Base-by-base conservation (phyloP, 805 yeast genomes). In the Candida sithepensis region DNA sequence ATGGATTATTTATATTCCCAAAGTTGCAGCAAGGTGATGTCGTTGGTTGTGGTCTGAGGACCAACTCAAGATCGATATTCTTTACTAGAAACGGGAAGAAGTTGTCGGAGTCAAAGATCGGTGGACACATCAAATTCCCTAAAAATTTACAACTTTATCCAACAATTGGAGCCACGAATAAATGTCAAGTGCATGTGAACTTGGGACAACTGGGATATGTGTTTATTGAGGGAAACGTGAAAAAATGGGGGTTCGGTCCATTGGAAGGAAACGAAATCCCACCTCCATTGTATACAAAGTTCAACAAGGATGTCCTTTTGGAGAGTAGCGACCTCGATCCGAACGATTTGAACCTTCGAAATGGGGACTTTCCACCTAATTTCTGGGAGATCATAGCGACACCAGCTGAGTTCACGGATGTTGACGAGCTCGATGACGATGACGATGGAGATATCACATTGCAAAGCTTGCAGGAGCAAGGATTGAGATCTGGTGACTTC, bases 181-280 rank as follows among this genome's bases (percentile, higher is more conserved):
- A 84, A 4, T 87, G 96, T 56, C 78, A 84, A 7, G 71, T 94
- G n/a, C 91, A 87, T 65, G 95, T 87, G 10, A 94, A 96, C 84
- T 68, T 94, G 47, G 99, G 99, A 18, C 92, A 88, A 57, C 74
- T 82, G 48, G 97, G 97, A 2, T 90, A 79, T 67, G 97, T 91
- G 2, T 89, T 78, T 61, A 88, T 91, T 42, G 97, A 91, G 62
- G 97, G 88, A 2, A 89, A 90, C 61, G 96, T 91, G 34, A 90
- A 90, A 63, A 89, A 87, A 63, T 90, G 97, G 97, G 96, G 96
- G 5, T 84, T 85, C 58, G 96, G 96, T n/a, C 92, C 94, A 2
- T 74, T 85, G 36, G 87, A 84, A 55, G 99, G 98, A 1, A 78
- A 76, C 42, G 85, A 90, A 49, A 85, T 95, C 3, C 96, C 98